Conservation (phyloP, 2,329 filamentous ascomycete species). For the Trichophyton equinum region DNA sequence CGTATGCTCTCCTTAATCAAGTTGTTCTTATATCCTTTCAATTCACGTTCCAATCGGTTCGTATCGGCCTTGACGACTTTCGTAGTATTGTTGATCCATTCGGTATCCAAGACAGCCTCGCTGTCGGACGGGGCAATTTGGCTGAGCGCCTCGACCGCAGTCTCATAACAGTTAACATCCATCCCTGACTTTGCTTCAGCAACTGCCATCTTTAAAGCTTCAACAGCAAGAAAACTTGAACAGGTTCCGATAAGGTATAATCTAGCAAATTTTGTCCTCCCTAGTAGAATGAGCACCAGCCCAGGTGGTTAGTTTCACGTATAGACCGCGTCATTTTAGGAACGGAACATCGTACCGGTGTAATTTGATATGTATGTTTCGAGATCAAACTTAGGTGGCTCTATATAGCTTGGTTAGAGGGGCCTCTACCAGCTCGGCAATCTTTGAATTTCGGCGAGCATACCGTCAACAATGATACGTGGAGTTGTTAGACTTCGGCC, state of each 20-base stretch:
- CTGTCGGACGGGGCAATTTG: slow-evolving; percentile 53
- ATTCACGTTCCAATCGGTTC: slow-evolving; percentile 64
- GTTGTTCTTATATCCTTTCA: slow-evolving; percentile 93
- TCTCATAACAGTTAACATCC: slow-evolving; percentile 59
- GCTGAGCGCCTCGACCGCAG: slow-evolving; percentile 53
- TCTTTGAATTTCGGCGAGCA: neutral
- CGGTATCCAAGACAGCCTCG: slow-evolving; percentile 53
- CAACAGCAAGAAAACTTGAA: slow-evolving; percentile 61
- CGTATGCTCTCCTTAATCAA: slow-evolving; percentile 93
- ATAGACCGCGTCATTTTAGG: slow-evolving; percentile 9
- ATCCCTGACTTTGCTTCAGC: slow-evolving; percentile 61
- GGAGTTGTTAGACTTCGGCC: neutral
- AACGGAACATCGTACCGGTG: slow-evolving; percentile 43
- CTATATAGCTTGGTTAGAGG: slow-evolving; percentile 32
- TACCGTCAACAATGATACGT: slow-evolving; percentile 4
- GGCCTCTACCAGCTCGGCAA: neutral
- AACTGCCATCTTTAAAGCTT: slow-evolving; percentile 69
- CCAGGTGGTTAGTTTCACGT: neutral
- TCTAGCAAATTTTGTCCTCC: slow-evolving; percentile 67
- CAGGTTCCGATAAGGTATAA: slow-evolving; percentile 68
- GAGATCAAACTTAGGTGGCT: slow-evolving; percentile 76
- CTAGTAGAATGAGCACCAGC: slow-evolving; percentile 33
- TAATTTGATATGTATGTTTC: slow-evolving; percentile 88
- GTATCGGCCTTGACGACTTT: slow-evolving; percentile 57
- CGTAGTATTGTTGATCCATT: slow-evolving; percentile 62